These are phyloP conservation scores for Blastomyces gilchristii DNA, from an alignment of 2,329 filamentous ascomycete genomes.

Conservation along the genomic window DNA sequence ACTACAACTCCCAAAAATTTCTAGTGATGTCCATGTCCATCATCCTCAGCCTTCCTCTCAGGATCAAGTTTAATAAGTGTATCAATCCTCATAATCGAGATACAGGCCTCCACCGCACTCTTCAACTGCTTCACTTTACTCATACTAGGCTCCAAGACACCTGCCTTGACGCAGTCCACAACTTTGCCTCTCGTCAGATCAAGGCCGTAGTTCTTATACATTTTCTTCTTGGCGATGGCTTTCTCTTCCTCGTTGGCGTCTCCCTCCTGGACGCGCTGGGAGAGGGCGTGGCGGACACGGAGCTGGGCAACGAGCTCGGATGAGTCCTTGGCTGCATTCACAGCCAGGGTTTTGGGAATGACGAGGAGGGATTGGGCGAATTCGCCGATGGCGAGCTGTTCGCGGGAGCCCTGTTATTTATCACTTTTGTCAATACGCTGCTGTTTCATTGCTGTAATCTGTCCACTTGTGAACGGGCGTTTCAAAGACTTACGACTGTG, in stretches of 20 bases:
- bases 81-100: slow-evolving; percentile 98
- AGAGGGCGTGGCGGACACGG: slow-evolving; percentile 84
- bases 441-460: not conserved
- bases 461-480: not conserved
- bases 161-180: slow-evolving; percentile 85
- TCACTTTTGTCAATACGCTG: not conserved
- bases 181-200: slow-evolving; percentile 84
- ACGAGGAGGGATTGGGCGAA: slow-evolving; percentile 90
- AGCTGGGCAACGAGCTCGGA: slow-evolving; percentile 93
- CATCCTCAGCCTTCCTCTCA: slow-evolving; percentile 64
- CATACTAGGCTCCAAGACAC: slow-evolving; percentile 92
- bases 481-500: slow-evolving; percentile 56
- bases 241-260: slow-evolving; percentile 72
- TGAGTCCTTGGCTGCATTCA: slow-evolving; percentile 94
- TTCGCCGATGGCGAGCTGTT: slow-evolving; percentile 95
- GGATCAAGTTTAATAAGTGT: slow-evolving; percentile 97
- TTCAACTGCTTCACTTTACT: slow-evolving; percentile 98
- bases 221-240: slow-evolving; percentile 82
- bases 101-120: slow-evolving; percentile 95
- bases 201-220: slow-evolving; percentile 96
- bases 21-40: slow-evolving; percentile 70
- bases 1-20: slow-evolving; percentile 27
- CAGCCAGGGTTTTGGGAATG: slow-evolving; percentile 90
- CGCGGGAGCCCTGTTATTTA: slow-evolving; percentile 59
- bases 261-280: slow-evolving; percentile 82